Conservation (phyloP, 1,139 yeast genomes). For the Spathaspora sp. region DNA sequence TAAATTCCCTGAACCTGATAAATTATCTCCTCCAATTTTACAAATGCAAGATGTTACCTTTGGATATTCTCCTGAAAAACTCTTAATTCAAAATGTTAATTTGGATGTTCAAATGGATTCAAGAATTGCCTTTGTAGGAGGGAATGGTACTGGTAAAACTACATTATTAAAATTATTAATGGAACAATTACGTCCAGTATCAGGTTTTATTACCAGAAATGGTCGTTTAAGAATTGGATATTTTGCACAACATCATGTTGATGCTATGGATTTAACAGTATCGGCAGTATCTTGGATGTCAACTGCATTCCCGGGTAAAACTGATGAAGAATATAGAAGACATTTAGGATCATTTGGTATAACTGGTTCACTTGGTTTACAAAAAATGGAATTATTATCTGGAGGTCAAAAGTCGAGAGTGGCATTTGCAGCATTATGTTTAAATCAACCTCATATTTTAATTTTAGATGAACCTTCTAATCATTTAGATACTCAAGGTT, state of each 20-base stretch:
- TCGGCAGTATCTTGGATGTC: constrained; percentile 97
- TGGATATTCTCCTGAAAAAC: constrained; percentile 69
- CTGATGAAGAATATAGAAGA: constrained; percentile 96
- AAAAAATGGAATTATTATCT: constrained; percentile 83
- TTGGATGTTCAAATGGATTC: constrained; percentile 91
- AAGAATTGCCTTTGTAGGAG: constrained; percentile 95
- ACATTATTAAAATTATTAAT: constrained; percentile 83
- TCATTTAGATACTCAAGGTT: constrained; percentile 97
- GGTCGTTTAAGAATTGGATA: constrained; percentile 91
- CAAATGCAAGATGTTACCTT: constrained; percentile 86
- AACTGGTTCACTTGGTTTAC: constrained; percentile 90
- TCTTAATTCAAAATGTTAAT: constrained; percentile 72
- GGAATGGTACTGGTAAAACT: constrained; percentile 99
- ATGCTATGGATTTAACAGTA: constrained; percentile 86
- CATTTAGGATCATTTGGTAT: constrained; percentile 97
- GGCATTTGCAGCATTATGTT: constrained; percentile 93
- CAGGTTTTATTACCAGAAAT: constrained; percentile 76
- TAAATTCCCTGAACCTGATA: constrained; percentile 94
- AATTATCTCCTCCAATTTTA: constrained; percentile 88
- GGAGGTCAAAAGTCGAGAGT: constrained; percentile 99
- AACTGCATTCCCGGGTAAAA: constrained; percentile 82
- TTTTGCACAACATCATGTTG: constrained; percentile 99
- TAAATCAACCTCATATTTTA: constrained; percentile 87
- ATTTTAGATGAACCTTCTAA: constrained; percentile 97
- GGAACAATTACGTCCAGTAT: constrained; percentile 70